A percentile compares a stretch with the other conserved stretches of the same genome.
Evolutionary conservation across 2,329 filamentous ascomycete species (phyloP).

Genomic region (Venturia nashicola): DNA sequence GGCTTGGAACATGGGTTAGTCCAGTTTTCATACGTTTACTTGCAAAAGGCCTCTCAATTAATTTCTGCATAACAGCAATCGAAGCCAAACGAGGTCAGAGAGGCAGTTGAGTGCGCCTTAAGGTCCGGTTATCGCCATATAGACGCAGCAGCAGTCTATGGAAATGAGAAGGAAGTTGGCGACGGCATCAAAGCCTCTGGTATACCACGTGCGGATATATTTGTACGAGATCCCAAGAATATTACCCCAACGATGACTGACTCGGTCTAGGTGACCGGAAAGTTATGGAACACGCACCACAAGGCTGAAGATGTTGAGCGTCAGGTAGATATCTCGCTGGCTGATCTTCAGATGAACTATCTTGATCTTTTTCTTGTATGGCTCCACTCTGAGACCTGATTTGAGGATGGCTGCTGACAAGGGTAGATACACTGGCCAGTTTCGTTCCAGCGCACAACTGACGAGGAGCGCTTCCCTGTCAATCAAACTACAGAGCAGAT

Average conservation of each 20-base stretch:
- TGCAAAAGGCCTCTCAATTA: not conserved
- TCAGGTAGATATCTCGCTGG: conserved; percentile 35
- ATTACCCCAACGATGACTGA: not conserved
- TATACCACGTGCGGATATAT: conserved; percentile 18
- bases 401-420: not conserved
- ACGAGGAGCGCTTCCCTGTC: not conserved
- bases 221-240: conserved; percentile 12
- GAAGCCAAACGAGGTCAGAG: conserved; percentile 2
- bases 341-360: conserved; percentile 40
- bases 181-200: conserved; percentile 14
- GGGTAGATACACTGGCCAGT: conserved; percentile 7
- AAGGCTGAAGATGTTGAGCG: conserved; percentile 36
- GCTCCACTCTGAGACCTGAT: not conserved
- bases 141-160: conserved; percentile 8
- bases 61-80: not conserved
- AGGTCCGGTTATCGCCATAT: conserved; percentile 8
- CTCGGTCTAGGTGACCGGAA: conserved; percentile 36
- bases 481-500: not conserved
- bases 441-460: not conserved
- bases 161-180: conserved; percentile 6
- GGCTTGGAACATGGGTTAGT: conserved; percentile 1
- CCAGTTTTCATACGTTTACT: not conserved
- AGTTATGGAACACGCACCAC: conserved; percentile 49
- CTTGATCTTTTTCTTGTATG: conserved; percentile 24
- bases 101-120: conserved; percentile 1